Conservation (phyloP, 192 early-diverging fungal genomes). For the Backusella sp. region DNA sequence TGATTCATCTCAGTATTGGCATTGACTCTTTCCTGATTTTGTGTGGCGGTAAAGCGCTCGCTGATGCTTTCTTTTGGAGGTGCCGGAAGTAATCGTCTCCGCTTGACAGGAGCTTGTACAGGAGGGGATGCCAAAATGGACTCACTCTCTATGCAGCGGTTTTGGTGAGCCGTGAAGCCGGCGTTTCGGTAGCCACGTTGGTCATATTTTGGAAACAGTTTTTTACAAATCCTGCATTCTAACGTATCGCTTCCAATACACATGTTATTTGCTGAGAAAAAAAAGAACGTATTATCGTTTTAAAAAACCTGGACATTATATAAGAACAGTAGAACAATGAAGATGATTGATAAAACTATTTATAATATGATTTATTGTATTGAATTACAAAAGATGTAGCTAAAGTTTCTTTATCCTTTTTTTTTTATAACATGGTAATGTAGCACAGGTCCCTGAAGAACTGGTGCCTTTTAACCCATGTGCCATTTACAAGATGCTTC, state of each 20-base stretch:
- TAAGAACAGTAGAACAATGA: slow-evolving; percentile 1
- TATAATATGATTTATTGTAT: slow-evolving; percentile 10
- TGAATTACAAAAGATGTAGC: slow-evolving; percentile 3
- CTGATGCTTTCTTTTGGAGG: background rate
- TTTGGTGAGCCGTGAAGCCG: slow-evolving; percentile 28
- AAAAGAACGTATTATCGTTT: background rate
- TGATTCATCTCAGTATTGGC: background rate
- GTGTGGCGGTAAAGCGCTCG: too few species aligned
- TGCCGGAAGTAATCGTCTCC: background rate
- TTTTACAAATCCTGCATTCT: slow-evolving; percentile 15
- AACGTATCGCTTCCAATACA: background rate
- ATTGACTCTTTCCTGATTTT: background rate
- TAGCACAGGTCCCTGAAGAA: background rate
- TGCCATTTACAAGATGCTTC: background rate
- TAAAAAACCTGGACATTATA: background rate
- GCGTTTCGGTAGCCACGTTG: slow-evolving; percentile 31
- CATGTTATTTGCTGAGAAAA: background rate
- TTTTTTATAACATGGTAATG: background rate
- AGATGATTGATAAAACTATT: slow-evolving; percentile 5
- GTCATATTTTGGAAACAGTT: slow-evolving; percentile 17
- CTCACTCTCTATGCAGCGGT: slow-evolving; percentile 10
- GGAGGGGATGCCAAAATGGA: background rate
- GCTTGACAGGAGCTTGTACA: background rate
- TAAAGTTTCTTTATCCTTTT: background rate
- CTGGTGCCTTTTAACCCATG: background rate